These are phyloP conservation scores for Strobilomyces echinocephalus DNA, from an alignment of 768 basidiomycete genomes.

Conservation along the genomic window DNA sequence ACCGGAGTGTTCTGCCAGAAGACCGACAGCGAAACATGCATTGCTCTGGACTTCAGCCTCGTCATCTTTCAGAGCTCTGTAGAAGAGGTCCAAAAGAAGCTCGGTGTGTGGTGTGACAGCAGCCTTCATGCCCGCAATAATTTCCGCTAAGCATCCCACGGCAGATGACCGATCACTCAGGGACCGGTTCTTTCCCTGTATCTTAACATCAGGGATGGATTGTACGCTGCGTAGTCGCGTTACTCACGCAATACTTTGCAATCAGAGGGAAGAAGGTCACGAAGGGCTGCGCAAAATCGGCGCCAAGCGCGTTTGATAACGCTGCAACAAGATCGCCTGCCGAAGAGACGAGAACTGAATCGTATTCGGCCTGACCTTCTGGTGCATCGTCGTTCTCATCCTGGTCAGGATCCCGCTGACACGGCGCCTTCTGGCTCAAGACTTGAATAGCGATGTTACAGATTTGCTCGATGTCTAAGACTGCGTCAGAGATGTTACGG, in stretches of 20 bases:
- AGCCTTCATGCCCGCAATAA: slow-evolving; percentile 86
- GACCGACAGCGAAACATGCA: slow-evolving; percentile 89
- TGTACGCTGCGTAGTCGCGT: background rate
- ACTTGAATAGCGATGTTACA: slow-evolving; percentile 80
- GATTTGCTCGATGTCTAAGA: slow-evolving; percentile 66
- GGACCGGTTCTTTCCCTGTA: slow-evolving; percentile 78
- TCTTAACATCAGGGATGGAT: background rate
- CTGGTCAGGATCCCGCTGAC: slow-evolving; percentile 94
- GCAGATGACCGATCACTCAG: slow-evolving; percentile 89
- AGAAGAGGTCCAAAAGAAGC: slow-evolving; percentile 78
- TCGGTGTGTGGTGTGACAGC: slow-evolving; percentile 83
- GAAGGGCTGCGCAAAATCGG: slow-evolving; percentile 81
- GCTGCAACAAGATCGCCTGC: slow-evolving; percentile 92
- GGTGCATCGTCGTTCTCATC: slow-evolving; percentile 82
- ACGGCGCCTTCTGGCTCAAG: slow-evolving; percentile 90
- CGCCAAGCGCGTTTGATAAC: slow-evolving; percentile 78
- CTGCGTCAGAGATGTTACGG: slow-evolving; percentile 2
- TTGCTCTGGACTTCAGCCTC: slow-evolving; percentile 96
- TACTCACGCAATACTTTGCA: slow-evolving; percentile 83
- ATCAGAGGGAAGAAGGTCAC: slow-evolving; percentile 84
- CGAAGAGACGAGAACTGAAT: slow-evolving; percentile 89
- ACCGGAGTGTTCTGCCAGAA: slow-evolving; percentile 83
- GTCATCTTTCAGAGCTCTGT: slow-evolving; percentile 71
- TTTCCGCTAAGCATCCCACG: slow-evolving; percentile 91
- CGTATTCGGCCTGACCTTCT: slow-evolving; percentile 92